phyloP scores from a whole-genome alignment of 2,329 filamentous ascomycete species.

The Neurospora sp. region DNA sequence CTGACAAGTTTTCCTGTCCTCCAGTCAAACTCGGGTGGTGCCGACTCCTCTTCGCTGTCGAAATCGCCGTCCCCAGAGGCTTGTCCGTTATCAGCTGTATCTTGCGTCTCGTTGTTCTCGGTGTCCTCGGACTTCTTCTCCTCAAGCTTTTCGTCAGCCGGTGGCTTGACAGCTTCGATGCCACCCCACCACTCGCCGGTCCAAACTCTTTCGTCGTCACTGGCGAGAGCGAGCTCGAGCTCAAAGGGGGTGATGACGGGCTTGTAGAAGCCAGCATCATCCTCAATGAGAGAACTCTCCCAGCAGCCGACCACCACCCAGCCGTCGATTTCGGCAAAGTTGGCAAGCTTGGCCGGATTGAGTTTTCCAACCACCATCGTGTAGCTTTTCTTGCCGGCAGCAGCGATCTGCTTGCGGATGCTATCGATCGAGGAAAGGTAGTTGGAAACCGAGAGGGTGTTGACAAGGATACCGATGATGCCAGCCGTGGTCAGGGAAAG shows the following conservation, averaged over 20 bases:
- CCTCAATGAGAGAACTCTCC: conserved; percentile 89
- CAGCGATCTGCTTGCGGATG: conserved; percentile 61
- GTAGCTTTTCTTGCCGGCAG: conserved; percentile 87
- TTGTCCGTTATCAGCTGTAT: conserved; percentile 5
- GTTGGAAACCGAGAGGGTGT: conserved; percentile 85
- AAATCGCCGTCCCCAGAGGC: conserved; percentile 32
- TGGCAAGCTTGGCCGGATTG: conserved; percentile 90
- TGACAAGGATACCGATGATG: conserved; percentile 89
- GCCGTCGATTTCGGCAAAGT: conserved; percentile 88
- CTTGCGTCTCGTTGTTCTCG: conserved; percentile 11
- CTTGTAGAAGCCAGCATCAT: conserved; percentile 69
- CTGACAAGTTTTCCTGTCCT: conserved; percentile 76
- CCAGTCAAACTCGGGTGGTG: conserved; percentile 84
- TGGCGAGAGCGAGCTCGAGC: conserved; percentile 64
- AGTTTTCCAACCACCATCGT: conserved; percentile 94
- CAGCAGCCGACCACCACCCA: conserved; percentile 98
- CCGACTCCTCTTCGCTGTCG: conserved; percentile 56
- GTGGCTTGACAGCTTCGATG: conserved; percentile 58
- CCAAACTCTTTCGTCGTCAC: conserved; percentile 72
- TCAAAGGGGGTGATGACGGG: conserved; percentile 95
- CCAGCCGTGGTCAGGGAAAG: conserved; percentile 70
- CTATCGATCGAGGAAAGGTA: conserved; percentile 73
- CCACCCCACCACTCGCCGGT: conserved; percentile 82
- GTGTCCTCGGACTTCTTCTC: conserved; percentile 17
- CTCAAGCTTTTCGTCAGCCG: conserved; percentile 18